Conservation (phyloP, 169 alveolate genomes). For the Plasmodium chabaudi region DNA sequence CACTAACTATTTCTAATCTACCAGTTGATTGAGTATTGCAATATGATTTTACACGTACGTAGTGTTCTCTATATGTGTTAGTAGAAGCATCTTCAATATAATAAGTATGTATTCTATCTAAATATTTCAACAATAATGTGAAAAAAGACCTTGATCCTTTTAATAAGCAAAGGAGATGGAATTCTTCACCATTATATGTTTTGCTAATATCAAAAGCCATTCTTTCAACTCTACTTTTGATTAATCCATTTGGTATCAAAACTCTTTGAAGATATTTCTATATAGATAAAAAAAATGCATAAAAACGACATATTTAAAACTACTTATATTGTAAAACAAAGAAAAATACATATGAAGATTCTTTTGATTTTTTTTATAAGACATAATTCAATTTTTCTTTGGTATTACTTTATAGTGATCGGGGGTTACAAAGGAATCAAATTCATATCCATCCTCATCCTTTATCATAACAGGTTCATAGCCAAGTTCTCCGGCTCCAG, state of each 20-base stretch:
- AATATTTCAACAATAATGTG: slow-evolving; percentile 72
- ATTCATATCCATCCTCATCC: slow-evolving; percentile 70
- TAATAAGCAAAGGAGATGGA: slow-evolving; percentile 82
- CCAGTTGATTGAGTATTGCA: slow-evolving; percentile 67
- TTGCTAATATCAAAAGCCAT: slow-evolving; percentile 80
- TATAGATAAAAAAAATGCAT: background rate
- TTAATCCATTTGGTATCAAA: slow-evolving; percentile 43
- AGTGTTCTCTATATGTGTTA: slow-evolving; percentile 79
- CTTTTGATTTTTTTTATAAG: background rate
- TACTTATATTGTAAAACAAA: background rate
- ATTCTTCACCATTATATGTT: slow-evolving; percentile 73
- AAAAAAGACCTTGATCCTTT: slow-evolving; percentile 87
- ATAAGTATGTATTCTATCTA: slow-evolving; percentile 78
- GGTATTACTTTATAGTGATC: slow-evolving; percentile 48
- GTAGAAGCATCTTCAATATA: slow-evolving; percentile 23
- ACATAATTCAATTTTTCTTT: background rate
- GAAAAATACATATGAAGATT: background rate
- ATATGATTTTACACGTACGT: slow-evolving; percentile 81
- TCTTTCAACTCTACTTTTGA: slow-evolving; percentile 48
- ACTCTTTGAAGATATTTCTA: slow-evolving; percentile 44
- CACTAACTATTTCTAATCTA: slow-evolving; percentile 72
- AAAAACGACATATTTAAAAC: background rate
- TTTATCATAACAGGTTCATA: slow-evolving; percentile 45
- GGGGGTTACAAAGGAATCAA: slow-evolving; percentile 51
- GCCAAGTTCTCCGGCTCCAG: slow-evolving; percentile 72